Conservation (phyloP, 345 rosid species). For the Eucalyptus regnans region DNA sequence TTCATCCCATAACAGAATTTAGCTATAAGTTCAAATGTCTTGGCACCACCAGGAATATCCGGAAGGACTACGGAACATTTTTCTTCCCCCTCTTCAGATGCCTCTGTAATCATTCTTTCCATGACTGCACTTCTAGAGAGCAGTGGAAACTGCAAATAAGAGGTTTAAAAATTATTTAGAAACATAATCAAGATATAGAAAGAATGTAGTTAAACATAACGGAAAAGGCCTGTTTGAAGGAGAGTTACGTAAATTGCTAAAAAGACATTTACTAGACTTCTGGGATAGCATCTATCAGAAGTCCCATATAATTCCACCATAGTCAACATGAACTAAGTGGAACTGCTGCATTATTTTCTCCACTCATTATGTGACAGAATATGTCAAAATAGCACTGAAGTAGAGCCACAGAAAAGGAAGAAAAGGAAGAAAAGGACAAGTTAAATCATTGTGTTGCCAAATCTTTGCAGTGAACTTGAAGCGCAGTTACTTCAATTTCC, state of each 20-base stretch:
- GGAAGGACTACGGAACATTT: conserved; percentile 47
- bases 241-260: neutral
- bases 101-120: conserved; percentile 86
- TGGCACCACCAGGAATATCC: conserved; percentile 78
- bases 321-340: neutral
- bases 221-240: neutral
- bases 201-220: neutral
- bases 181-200: neutral
- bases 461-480: neutral
- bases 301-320: neutral
- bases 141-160: conserved; percentile 79
- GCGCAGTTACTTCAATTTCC: neutral
- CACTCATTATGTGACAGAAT: neutral
- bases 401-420: neutral
- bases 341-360: neutral
- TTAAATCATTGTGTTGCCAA: neutral
- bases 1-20: conserved; percentile 97
- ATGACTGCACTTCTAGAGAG: conserved; percentile 89
- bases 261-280: neutral
- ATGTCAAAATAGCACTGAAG: neutral
- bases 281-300: neutral
- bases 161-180: neutral
- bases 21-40: conserved; percentile 87
- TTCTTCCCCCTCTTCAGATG: conserved; percentile 57
- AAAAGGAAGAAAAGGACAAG: neutral